phyloP scores from a whole-genome alignment of 768 basidiomycete species.

The Galerina sulciceps region DNA sequence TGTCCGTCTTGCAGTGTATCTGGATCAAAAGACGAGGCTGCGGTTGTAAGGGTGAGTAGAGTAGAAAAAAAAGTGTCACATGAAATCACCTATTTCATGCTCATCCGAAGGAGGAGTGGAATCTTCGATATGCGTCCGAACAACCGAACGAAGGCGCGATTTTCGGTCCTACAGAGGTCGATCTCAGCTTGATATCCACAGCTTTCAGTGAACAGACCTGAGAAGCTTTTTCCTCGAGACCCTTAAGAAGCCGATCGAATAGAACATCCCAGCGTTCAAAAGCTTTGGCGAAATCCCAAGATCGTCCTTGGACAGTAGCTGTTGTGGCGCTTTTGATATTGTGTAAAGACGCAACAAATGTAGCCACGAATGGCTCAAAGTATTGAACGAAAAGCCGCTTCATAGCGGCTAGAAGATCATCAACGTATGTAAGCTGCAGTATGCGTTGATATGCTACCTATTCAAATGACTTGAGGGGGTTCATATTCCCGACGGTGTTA shows the following conservation, averaged over 20 bases:
- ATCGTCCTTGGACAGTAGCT: constrained; percentile 37
- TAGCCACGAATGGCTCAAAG: constrained; percentile 81
- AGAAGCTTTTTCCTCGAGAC: constrained; percentile 76
- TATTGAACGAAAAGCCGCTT: constrained; percentile 86
- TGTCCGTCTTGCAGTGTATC: constrained; percentile 76
- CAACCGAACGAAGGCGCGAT: constrained; percentile 55
- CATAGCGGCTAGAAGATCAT: constrained; percentile 80
- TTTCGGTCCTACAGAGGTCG: constrained; percentile 64
- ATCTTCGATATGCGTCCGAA: constrained; percentile 39
- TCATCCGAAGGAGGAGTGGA: constrained; percentile 65
- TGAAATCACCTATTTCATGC: constrained; percentile 51
- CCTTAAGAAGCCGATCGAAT: constrained; percentile 77
- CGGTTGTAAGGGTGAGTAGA: constrained; percentile 29
- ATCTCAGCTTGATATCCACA: neutral
- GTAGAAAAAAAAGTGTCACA: constrained; percentile 39
- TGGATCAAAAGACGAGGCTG: constrained; percentile 35
- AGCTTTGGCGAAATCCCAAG: constrained; percentile 73
- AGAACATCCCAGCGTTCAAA: constrained; percentile 82
- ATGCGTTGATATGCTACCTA: constrained; percentile 98
- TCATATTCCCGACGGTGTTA: neutral
- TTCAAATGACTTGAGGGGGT: constrained; percentile 8
- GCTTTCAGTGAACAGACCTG: constrained; percentile 43
- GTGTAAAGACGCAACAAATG: constrained; percentile 85
- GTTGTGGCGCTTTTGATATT: constrained; percentile 54
- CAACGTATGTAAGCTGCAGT: constrained; percentile 91